These are phyloP conservation scores for Moricandia moricandioides DNA, from an alignment of 345 rosid species.

Conservation along the genomic window DNA sequence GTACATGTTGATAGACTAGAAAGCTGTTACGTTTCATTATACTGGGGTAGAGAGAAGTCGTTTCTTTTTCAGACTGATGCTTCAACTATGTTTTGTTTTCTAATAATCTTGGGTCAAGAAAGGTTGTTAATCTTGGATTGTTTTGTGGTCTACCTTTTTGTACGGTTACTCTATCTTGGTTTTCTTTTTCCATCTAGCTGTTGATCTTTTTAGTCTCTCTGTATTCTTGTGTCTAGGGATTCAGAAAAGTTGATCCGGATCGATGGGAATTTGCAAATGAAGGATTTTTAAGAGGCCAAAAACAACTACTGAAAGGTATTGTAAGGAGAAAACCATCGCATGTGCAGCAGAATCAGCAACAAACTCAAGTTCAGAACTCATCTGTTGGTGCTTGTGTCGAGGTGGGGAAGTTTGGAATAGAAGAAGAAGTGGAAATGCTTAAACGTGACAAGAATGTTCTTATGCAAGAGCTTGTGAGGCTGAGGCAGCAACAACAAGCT, in stretches of 20 bases:
- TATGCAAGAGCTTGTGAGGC: slow-evolving; percentile 87
- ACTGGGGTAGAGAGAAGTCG: not conserved
- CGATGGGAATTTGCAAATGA: slow-evolving; percentile 90
- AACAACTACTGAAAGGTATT: slow-evolving; percentile 62
- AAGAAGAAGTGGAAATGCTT: slow-evolving; percentile 83
- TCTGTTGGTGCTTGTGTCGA: slow-evolving; percentile 74
- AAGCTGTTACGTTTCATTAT: too few species aligned
- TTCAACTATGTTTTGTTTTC: too few species aligned
- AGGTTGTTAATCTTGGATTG: too few species aligned
- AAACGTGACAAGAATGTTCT: slow-evolving; percentile 87
- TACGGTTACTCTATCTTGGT: slow-evolving; percentile 7
- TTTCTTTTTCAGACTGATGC: slow-evolving; percentile 7
- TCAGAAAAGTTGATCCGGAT: slow-evolving; percentile 87
- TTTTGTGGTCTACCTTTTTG: slow-evolving; percentile 5
- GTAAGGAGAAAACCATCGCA: slow-evolving; percentile 65
- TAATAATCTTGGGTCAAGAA: too few species aligned
- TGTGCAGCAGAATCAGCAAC: slow-evolving; percentile 52
- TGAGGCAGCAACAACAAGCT: slow-evolving; percentile 84
- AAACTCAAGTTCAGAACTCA: slow-evolving; percentile 53
- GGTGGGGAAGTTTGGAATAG: slow-evolving; percentile 88
- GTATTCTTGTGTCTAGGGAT: slow-evolving; percentile 51
- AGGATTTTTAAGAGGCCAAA: slow-evolving; percentile 81
- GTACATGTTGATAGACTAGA: slow-evolving; percentile 21
- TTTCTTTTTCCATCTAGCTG: not conserved
- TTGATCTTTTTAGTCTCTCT: slow-evolving; percentile 5